phyloP scores from a whole-genome alignment of 2,329 filamentous ascomycete genomes.

The Colletotrichum euphorbiae region DNA sequence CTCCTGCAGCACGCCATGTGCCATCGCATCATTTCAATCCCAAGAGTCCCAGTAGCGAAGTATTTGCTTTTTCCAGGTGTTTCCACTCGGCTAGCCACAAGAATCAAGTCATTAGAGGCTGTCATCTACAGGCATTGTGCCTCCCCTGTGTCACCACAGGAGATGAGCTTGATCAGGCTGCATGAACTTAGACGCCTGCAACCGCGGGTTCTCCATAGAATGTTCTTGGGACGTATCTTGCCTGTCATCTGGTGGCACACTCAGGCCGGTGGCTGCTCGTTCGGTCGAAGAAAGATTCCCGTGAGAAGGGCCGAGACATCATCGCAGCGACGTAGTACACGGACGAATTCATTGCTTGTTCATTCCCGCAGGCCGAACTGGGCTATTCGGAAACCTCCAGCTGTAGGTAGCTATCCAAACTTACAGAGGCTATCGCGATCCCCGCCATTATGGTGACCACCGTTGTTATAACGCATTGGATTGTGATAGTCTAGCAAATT shows the following conservation, averaged over 20 bases:
- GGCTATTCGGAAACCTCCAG: too few species aligned
- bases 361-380: too few species aligned
- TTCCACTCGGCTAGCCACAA: background rate
- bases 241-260: background rate
- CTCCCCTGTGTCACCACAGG: background rate
- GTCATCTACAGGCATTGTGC: background rate
- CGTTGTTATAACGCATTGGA: too few species aligned
- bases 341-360: background rate
- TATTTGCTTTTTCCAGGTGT: conserved; percentile 6
- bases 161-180: background rate
- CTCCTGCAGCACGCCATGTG: background rate
- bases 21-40: background rate
- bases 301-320: background rate
- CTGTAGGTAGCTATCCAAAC: too few species aligned
- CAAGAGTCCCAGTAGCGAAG: background rate
- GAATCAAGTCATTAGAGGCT: background rate
- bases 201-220: background rate
- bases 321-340: background rate
- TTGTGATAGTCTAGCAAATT: too few species aligned
- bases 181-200: background rate
- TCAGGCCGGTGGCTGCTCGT: background rate
- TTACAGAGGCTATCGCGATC: too few species aligned
- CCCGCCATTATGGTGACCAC: too few species aligned
- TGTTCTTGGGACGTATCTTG: background rate
- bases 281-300: background rate